Percentiles rank a stretch among this genome's conserved stretches.
These are phyloP conservation scores for Bathelium albidoporum DNA, from an alignment of 495 filamentous ascomycete genomes.

Conservation along the genomic window DNA sequence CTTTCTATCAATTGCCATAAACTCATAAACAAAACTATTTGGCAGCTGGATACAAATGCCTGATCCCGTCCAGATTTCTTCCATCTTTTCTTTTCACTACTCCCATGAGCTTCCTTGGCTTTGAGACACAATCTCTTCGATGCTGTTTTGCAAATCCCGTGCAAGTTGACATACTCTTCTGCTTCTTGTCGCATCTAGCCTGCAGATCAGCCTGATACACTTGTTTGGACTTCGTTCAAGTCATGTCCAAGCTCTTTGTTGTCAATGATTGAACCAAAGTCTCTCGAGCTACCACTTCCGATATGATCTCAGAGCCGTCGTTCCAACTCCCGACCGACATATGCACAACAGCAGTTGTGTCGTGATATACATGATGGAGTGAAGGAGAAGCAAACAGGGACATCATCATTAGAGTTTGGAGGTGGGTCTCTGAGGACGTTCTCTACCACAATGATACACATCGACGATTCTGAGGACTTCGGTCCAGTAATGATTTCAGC, in stretches of 20 bases:
- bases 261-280: neutral
- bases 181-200: neutral
- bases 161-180: too few species aligned
- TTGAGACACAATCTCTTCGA: too few species aligned
- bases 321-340: neutral
- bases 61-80: too few species aligned
- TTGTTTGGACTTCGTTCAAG: neutral
- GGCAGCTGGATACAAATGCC: too few species aligned
- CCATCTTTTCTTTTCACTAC: too few species aligned
- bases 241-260: neutral
- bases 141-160: too few species aligned
- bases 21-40: too few species aligned
- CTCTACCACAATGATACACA: neutral
- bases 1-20: too few species aligned
- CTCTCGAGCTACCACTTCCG: neutral
- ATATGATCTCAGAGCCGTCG: neutral
- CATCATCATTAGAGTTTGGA: neutral
- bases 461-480: neutral
- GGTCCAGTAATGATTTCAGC: neutral
- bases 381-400: neutral
- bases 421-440: neutral
- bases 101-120: too few species aligned
- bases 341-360: neutral
- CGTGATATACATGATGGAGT: neutral
- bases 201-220: neutral